Conservation (phyloP, 495 filamentous ascomycete species). For the Penicillium maclennaniae region DNA sequence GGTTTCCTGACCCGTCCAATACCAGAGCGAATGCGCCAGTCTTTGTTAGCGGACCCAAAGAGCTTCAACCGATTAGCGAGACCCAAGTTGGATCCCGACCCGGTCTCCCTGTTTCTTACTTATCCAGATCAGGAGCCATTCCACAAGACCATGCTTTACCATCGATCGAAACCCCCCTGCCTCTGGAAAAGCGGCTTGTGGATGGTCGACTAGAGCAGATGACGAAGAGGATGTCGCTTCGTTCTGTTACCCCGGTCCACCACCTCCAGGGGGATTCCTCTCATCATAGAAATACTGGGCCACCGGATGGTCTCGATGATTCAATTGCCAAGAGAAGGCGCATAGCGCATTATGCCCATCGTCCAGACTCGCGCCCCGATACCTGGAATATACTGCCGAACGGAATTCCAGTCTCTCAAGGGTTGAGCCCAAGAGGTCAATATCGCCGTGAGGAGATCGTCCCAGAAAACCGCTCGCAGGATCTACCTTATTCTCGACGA, state of each 20-base stretch:
- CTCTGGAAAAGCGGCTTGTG: constrained; percentile 23
- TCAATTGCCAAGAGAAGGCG: constrained; percentile 34
- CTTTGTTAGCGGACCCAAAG: constrained; percentile 36
- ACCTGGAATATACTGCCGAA: constrained; percentile 15
- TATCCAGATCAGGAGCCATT: constrained; percentile 15
- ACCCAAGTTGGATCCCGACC: constrained; percentile 16
- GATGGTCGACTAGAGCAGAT: constrained; percentile 31
- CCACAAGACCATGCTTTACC: constrained; percentile 35
- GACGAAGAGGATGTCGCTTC: constrained; percentile 35
- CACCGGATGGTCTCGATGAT: constrained; percentile 15
- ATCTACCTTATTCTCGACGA: constrained; percentile 22
- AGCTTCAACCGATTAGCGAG: constrained; percentile 16
- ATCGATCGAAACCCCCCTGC: constrained; percentile 36
- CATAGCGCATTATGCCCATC: constrained; percentile 20
- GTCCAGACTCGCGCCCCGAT: constrained; percentile 7
- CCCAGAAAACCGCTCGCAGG: constrained; percentile 17
- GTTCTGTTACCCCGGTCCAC: constrained; percentile 33
- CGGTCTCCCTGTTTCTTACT: constrained; percentile 14
- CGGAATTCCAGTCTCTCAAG: constrained; percentile 12
- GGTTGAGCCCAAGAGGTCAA: constrained; percentile 12
- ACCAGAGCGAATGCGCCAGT: constrained; percentile 29
- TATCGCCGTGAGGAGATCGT: constrained; percentile 20
- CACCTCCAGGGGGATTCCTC: constrained; percentile 14
- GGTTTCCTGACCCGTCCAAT: constrained; percentile 11
- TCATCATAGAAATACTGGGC: constrained; percentile 7